Evolutionary conservation across 495 filamentous ascomycete species (phyloP).

Genomic region (Amorphotheca resinae): DNA sequence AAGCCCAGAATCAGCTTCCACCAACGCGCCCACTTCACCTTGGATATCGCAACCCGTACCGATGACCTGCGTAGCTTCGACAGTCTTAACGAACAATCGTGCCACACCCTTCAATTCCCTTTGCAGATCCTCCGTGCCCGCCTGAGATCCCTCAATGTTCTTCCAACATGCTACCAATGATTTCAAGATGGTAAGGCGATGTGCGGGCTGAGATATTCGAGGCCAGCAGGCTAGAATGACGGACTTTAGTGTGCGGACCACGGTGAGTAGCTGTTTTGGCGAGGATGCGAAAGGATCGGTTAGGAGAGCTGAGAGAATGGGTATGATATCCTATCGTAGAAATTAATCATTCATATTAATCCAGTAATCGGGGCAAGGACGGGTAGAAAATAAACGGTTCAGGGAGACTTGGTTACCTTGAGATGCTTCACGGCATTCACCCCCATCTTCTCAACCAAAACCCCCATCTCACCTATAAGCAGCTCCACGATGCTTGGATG

Average conservation of each 20-base stretch:
- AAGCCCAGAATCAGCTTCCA: slow-evolving; percentile 32
- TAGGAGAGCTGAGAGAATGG: slow-evolving; percentile 52
- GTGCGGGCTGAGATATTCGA: slow-evolving; percentile 30
- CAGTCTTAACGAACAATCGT: slow-evolving; percentile 6
- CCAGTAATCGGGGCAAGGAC: no score
- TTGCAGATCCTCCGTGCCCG: slow-evolving; percentile 23
- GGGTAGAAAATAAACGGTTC: slow-evolving; percentile 18
- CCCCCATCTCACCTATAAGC: slow-evolving; percentile 42
- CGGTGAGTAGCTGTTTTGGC: slow-evolving; percentile 38
- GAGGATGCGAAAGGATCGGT: slow-evolving; percentile 56
- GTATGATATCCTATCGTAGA: slow-evolving; percentile 40
- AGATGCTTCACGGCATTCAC: slow-evolving; percentile 66
- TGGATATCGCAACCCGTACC: slow-evolving; percentile 14
- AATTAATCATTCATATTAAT: no score
- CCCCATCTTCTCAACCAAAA: slow-evolving; percentile 46
- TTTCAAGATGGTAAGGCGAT: not conserved
- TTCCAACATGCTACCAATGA: not conserved
- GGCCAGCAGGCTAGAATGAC: slow-evolving; percentile 65
- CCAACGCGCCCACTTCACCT: slow-evolving; percentile 24
- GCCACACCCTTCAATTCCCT: slow-evolving; percentile 30
- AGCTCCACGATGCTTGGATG: slow-evolving; percentile 38
- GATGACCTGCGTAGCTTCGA: slow-evolving; percentile 15
- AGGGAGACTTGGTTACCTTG: slow-evolving; percentile 21
- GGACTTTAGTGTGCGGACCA: slow-evolving; percentile 39
- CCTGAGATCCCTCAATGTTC: not conserved